phyloP scores from a whole-genome alignment of 75 land plant species.

The Chamaecyparis obtusa region DNA sequence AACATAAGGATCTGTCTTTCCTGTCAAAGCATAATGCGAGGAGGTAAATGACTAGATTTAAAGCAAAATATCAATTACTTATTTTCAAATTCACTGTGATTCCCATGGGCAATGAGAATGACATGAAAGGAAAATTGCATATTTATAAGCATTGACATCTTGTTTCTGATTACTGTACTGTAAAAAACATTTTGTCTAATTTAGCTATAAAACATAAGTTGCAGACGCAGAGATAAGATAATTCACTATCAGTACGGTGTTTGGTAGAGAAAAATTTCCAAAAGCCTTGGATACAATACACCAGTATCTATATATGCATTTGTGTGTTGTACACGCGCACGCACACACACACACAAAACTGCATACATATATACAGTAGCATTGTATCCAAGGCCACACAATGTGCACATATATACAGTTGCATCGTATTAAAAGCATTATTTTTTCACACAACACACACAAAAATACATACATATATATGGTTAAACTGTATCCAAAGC shows the following conservation, averaged over 20 bases:
- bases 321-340: no score
- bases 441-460: not conserved
- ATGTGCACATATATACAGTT: no score
- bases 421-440: no score
- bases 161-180: not conserved
- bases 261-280: not conserved
- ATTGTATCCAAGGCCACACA: no score
- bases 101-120: not conserved
- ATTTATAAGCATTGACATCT: not conserved
- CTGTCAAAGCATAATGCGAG: conserved; percentile 33
- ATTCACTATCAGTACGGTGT: not conserved
- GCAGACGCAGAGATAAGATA: not conserved
- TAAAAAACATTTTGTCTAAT: not conserved
- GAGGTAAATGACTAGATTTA: not conserved
- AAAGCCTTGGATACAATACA: not conserved
- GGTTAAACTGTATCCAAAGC: not conserved
- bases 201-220: not conserved
- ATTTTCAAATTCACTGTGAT: not conserved
- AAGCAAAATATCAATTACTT: not conserved
- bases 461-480: not conserved
- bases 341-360: no score
- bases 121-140: not conserved
- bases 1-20: conserved; percentile 95
- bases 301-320: not conserved
- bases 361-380: no score